Evolutionary conservation across 495 filamentous ascomycete species (phyloP).

Genomic region (Parathielavia hyrcaniae): DNA sequence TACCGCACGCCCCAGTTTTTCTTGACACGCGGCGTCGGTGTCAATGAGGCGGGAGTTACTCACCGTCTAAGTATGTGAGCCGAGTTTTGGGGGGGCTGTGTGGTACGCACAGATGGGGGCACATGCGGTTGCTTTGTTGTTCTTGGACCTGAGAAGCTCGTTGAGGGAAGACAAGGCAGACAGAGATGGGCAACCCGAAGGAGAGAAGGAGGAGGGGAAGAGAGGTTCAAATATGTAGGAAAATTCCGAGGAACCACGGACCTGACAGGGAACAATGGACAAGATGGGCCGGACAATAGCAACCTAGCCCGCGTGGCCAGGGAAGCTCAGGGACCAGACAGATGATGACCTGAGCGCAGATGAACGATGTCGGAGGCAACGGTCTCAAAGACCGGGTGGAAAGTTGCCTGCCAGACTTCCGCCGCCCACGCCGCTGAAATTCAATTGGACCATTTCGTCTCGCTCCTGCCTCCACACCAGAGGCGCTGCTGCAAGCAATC

Average conservation of each 20-base stretch:
- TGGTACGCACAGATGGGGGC: background rate
- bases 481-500: background rate
- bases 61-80: background rate
- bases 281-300: conserved; percentile 17
- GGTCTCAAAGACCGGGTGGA: background rate
- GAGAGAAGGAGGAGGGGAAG: background rate
- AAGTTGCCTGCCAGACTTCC: background rate
- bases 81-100: background rate
- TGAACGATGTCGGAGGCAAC: conserved; percentile 13
- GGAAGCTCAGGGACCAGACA: conserved; percentile 1
- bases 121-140: conserved; percentile 2
- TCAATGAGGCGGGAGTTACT: background rate
- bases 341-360: background rate
- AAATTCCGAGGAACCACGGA: conserved; percentile 11
- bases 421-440: conserved; percentile 3
- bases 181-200: background rate
- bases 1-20: conserved; percentile 15
- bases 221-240: conserved; percentile 21
- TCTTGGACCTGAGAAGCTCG: background rate
- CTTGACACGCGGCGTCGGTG: conserved; percentile 9
- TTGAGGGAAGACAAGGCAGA: background rate
- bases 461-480: background rate
- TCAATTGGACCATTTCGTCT: background rate
- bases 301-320: conserved; percentile 2
- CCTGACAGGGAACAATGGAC: conserved; percentile 17